Percentiles rank a stretch among this genome's conserved stretches.
These are phyloP conservation scores for Metschnikowia baotianmanensis DNA, from an alignment of 805 yeast genomes.

Conservation along the genomic window DNA sequence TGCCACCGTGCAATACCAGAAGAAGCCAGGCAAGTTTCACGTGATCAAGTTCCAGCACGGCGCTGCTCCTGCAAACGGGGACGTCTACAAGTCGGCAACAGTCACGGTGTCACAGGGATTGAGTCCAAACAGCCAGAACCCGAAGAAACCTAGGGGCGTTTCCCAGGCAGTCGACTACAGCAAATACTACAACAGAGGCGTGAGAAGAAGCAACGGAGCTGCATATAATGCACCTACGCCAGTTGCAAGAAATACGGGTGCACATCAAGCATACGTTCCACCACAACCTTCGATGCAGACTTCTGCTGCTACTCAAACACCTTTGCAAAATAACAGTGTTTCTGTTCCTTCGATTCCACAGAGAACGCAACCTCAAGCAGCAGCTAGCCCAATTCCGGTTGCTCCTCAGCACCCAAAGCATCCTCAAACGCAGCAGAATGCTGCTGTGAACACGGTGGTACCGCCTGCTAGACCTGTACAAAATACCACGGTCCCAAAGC, in stretches of 20 bases:
- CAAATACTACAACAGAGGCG: constrained; percentile 40
- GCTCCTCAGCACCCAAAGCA: constrained; percentile 20
- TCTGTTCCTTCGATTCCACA: constrained; percentile 10
- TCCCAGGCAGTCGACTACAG: constrained; percentile 39
- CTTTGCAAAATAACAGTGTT: not conserved
- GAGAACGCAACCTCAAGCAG: constrained; percentile 16
- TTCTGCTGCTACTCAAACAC: not conserved
- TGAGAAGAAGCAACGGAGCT: constrained; percentile 11
- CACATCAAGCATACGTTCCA: constrained; percentile 18
- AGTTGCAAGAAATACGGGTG: constrained; percentile 18
- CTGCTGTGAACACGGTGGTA: constrained; percentile 20
- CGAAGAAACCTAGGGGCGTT: constrained; percentile 68
- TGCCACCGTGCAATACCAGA: constrained; percentile 74
- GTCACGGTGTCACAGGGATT: constrained; percentile 79
- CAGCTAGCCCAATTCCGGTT: constrained; percentile 22
- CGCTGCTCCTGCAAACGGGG: constrained; percentile 58
- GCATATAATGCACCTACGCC: constrained; percentile 19
- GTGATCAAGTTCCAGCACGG: constrained; percentile 67
- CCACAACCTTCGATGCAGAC: constrained; percentile 8
- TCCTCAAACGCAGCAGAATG: constrained; percentile 14
- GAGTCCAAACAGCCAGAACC: constrained; percentile 69
- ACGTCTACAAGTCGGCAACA: constrained; percentile 82
- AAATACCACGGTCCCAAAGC: no score
- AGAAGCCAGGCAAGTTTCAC: constrained; percentile 86
- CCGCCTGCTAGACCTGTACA: constrained; percentile 23